These are phyloP conservation scores for Linaria vulgaris DNA, from an alignment of 257 asterid species.

Conservation along the genomic window DNA sequence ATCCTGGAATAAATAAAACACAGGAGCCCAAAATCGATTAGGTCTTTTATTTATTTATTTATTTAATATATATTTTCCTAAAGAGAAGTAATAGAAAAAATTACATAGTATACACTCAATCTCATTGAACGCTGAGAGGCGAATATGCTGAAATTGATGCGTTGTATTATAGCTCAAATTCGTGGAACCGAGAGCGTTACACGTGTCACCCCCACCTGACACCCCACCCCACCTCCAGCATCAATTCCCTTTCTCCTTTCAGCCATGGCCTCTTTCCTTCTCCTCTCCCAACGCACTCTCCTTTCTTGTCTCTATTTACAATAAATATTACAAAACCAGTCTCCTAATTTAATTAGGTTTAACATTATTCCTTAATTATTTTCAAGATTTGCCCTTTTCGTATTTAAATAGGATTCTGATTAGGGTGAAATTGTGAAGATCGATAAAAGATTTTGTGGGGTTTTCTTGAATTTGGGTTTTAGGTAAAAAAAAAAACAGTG, in stretches of 20 bases:
- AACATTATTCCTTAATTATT: no score
- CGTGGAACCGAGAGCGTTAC: not conserved
- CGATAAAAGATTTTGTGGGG: not conserved
- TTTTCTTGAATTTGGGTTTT: not conserved
- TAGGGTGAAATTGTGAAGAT: not conserved
- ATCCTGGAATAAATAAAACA: no score
- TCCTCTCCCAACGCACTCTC: no score
- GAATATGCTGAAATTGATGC: no score
- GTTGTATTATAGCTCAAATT: not conserved
- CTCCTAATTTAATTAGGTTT: not conserved
- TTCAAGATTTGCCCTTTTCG: no score
- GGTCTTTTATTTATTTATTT: no score
- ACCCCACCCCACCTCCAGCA: constrained; percentile 17
- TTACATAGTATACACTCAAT: not conserved
- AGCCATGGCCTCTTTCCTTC: constrained; percentile 3
- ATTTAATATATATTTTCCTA: no score
- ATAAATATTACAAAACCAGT: not conserved
- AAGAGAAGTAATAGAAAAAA: not conserved
- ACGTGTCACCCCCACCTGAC: not conserved
- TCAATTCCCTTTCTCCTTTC: not conserved
- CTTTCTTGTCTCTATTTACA: no score
- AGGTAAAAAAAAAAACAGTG: not conserved
- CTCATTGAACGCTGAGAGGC: not conserved
- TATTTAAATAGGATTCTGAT: not conserved
- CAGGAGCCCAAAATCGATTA: no score